These are phyloP conservation scores for Chrysopogon serrulatus DNA, from an alignment of 176 grass and related monocot species.

Conservation along the genomic window DNA sequence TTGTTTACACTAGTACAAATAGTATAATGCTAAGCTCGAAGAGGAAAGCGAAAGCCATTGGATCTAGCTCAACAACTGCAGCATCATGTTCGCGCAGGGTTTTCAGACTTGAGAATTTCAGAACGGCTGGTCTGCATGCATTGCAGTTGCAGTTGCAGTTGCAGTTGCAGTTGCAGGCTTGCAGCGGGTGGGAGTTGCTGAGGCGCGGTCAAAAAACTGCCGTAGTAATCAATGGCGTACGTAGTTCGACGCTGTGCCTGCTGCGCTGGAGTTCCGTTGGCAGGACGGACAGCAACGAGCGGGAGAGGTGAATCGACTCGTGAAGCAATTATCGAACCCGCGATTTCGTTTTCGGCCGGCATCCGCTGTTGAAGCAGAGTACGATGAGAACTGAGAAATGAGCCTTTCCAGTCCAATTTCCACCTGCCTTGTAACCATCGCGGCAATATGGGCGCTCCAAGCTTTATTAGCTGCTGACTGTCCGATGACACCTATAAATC, in stretches of 20 bases:
- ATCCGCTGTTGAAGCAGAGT: neutral
- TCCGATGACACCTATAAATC: neutral
- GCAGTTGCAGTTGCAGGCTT: too few relatives aligned
- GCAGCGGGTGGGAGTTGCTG: too few relatives aligned
- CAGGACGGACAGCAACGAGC: neutral
- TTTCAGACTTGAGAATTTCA: neutral
- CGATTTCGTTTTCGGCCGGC: neutral
- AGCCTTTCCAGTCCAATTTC: conserved; percentile 3
- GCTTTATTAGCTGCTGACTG: neutral
- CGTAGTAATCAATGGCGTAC: neutral
- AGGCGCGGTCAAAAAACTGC: neutral
- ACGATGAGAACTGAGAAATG: too few relatives aligned
- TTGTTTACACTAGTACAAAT: too few relatives aligned
- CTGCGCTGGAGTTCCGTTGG: too few relatives aligned
- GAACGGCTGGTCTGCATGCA: neutral
- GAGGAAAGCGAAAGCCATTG: neutral
- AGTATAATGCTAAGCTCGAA: too few relatives aligned
- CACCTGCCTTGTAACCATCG: conserved; percentile 42
- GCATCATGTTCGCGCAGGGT: neutral
- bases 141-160: too few relatives aligned
- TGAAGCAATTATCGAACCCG: neutral
- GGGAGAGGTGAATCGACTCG: neutral
- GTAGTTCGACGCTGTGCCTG: neutral
- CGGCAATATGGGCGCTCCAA: neutral
- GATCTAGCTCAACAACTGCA: neutral